Evolutionary conservation across 345 rosid genomes (phyloP).

Genomic region (Orychophragmus violaceus): DNA sequence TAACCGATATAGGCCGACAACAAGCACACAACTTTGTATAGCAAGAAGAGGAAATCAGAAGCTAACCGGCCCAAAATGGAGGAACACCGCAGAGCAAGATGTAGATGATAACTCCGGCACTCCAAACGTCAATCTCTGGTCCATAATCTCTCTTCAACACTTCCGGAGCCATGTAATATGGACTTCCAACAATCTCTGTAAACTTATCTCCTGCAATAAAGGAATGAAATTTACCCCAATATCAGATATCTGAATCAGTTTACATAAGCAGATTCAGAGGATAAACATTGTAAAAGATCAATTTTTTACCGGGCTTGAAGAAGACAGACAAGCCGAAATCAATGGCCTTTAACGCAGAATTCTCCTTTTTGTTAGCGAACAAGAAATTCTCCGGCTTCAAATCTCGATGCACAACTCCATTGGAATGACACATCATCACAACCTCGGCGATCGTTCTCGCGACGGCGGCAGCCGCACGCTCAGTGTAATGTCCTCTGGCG

Average conservation of each 20-base stretch:
- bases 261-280: no score
- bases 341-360: conserved; percentile 72
- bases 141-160: conserved; percentile 85
- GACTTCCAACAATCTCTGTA: conserved; percentile 92
- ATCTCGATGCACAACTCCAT: conserved; percentile 95
- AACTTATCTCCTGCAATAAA: conserved; percentile 57
- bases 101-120: conserved; percentile 88
- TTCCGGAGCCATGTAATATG: conserved; percentile 95
- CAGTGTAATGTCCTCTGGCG: conserved; percentile 91
- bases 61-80: conserved; percentile 85
- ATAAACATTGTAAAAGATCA: no score
- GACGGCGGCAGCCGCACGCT: conserved; percentile 80
- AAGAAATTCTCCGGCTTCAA: conserved; percentile 94
- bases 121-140: conserved; percentile 90
- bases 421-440: conserved; percentile 83
- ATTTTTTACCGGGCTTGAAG: conserved; percentile 66
- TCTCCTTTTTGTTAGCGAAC: conserved; percentile 90
- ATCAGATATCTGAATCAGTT: no score
- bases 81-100: conserved; percentile 88
- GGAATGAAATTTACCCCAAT: neutral
- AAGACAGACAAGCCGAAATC: conserved; percentile 90
- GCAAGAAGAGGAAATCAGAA: neutral
- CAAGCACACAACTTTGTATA: neutral
- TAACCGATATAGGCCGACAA: no score
- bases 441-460: conserved; percentile 83